Evolutionary conservation across 495 filamentous ascomycete genomes (phyloP).

Genomic region (Trichoderma virens): DNA sequence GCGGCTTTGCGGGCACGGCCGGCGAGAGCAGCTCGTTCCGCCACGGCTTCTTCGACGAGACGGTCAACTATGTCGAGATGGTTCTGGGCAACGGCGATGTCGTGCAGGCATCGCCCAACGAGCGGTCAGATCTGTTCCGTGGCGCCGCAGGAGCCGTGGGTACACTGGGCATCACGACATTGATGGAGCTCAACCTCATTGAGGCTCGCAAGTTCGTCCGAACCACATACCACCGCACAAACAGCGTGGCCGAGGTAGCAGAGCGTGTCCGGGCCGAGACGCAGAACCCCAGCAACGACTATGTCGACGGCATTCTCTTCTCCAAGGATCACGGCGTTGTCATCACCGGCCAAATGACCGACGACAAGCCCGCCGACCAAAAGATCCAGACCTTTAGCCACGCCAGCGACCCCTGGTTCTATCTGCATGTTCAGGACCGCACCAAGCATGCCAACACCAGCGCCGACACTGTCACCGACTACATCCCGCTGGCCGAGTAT

Average conservation of each 20-base stretch:
- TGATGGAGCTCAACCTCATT: conserved; percentile 47
- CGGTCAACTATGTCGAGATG: conserved; percentile 50
- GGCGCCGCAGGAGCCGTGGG: conserved; percentile 52
- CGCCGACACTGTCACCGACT: conserved; percentile 26
- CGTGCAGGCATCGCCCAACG: conserved; percentile 21
- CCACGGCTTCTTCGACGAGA: conserved; percentile 53
- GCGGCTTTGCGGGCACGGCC: conserved; percentile 53
- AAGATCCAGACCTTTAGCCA: conserved; percentile 34
- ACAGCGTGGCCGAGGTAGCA: conserved; percentile 36
- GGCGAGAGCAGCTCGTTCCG: conserved; percentile 53
- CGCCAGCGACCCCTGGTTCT: conserved; percentile 49
- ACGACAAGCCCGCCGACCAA: conserved; percentile 24
- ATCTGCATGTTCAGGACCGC: conserved; percentile 36
- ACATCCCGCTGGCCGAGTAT: conserved; percentile 46
- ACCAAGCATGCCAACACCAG: conserved; percentile 16
- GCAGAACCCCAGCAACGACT: conserved; percentile 23
- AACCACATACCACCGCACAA: conserved; percentile 44
- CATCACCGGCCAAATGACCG: conserved; percentile 43
- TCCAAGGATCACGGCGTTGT: conserved; percentile 42
- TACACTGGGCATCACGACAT: conserved; percentile 47
- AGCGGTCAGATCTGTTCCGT: conserved; percentile 43
- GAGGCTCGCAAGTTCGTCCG: conserved; percentile 48
- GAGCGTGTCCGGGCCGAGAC: conserved; percentile 25
- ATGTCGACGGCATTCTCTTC: conserved; percentile 45
- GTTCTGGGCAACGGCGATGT: conserved; percentile 49